A percentile compares a stretch with the other conserved stretches of the same genome.
phyloP scores from a whole-genome alignment of 495 filamentous ascomycete species.

The Penicillium lividum region DNA sequence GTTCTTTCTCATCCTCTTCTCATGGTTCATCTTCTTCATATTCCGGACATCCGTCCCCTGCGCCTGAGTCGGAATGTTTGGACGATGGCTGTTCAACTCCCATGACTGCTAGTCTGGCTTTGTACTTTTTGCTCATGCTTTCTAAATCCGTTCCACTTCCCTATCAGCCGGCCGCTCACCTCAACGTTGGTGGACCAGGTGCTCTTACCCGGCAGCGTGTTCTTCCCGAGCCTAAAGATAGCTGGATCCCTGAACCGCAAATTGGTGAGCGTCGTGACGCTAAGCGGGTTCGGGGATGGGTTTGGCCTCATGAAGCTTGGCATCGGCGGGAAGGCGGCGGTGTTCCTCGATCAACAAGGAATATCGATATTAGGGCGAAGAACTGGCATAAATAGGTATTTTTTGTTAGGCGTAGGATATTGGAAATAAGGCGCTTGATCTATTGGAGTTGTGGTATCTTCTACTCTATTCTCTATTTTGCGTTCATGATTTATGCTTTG shows the following conservation, averaged over 20 bases:
- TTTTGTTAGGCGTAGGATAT: slow-evolving; percentile 5
- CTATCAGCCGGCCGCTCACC: slow-evolving; percentile 65
- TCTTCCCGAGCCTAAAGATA: slow-evolving; percentile 63
- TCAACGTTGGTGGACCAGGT: slow-evolving; percentile 80
- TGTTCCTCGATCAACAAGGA: slow-evolving; percentile 23
- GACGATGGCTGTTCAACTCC: slow-evolving; percentile 40
- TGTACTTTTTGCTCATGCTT: slow-evolving; percentile 83
- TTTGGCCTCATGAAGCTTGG: slow-evolving; percentile 74
- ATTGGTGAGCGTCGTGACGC: slow-evolving; percentile 80
- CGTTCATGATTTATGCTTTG: slow-evolving; percentile 6
- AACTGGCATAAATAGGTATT: slow-evolving; percentile 40
- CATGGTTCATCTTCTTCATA: slow-evolving; percentile 23
- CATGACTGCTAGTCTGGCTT: slow-evolving; percentile 68
- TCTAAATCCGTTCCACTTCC: slow-evolving; percentile 71
- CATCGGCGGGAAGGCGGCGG: slow-evolving; percentile 54
- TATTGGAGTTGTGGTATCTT: slow-evolving; percentile 3
- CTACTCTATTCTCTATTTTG: slow-evolving; percentile 3
- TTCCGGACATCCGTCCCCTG: slow-evolving; percentile 18
- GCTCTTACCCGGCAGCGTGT: slow-evolving; percentile 73
- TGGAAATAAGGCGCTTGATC: not conserved
- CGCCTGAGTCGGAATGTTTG: slow-evolving; percentile 8
- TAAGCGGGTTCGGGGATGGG: slow-evolving; percentile 80
- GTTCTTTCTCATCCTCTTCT: slow-evolving; percentile 29
- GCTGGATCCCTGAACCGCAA: slow-evolving; percentile 86
- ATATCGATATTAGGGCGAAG: slow-evolving; percentile 28